Evolutionary conservation across 192 early-diverging fungal species (phyloP).

Genomic region (Spizellomyces sp.): DNA sequence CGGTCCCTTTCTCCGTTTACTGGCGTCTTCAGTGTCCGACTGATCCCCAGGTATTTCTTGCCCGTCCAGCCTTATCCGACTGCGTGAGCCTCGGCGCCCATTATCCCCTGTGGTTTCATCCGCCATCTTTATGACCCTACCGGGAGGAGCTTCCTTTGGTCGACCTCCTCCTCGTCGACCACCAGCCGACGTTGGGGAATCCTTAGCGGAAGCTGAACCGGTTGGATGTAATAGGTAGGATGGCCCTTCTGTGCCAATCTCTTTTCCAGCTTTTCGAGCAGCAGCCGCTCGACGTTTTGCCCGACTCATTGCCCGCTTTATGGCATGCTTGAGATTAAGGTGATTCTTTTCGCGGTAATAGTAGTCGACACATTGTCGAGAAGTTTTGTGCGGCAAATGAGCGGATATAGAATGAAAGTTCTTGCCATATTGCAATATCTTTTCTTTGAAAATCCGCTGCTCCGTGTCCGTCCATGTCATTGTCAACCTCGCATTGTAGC

Average conservation of each 20-base stretch:
- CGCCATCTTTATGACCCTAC: neutral
- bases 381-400: slow-evolving; percentile 40
- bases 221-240: neutral
- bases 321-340: slow-evolving; percentile 39
- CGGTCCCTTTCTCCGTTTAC: no score
- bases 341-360: slow-evolving; percentile 54
- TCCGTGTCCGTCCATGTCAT: slow-evolving; percentile 48
- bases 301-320: slow-evolving; percentile 23
- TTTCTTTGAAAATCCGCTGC: slow-evolving; percentile 34
- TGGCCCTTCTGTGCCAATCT: neutral
- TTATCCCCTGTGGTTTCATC: no score
- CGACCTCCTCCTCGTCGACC: slow-evolving; percentile 6
- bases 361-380: slow-evolving; percentile 49
- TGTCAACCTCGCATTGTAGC: slow-evolving; percentile 33
- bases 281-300: neutral
- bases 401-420: slow-evolving; percentile 48
- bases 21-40: no score
- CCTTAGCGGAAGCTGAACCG: neutral
- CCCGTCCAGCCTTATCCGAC: no score
- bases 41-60: no score
- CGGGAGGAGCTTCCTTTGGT: neutral
- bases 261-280: neutral
- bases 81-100: no score
- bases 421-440: slow-evolving; percentile 48
- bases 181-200: neutral